phyloP scores from a whole-genome alignment of 805 yeast species.

The Yamadazyma takamatsuzukensis region DNA sequence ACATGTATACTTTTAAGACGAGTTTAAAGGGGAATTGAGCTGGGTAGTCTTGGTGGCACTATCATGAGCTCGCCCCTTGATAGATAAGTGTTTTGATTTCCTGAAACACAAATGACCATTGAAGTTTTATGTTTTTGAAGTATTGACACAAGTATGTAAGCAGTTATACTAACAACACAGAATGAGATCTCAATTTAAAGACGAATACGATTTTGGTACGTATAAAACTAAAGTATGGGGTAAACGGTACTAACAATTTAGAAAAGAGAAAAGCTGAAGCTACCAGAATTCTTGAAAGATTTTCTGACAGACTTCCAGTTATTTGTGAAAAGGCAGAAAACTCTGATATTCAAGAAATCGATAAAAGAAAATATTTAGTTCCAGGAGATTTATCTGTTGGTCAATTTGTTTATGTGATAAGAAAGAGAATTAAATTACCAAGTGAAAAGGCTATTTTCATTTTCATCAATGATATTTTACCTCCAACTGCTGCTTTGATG shows the following conservation, averaged over 20 bases:
- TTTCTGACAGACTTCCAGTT: conserved; percentile 90
- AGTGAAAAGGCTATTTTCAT: conserved; percentile 98
- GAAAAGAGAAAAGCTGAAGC: conserved; percentile 96
- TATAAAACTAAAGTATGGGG: conserved; percentile 57
- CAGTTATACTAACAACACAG: conserved; percentile 6
- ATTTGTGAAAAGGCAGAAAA: conserved; percentile 97
- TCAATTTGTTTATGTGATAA: conserved; percentile 94
- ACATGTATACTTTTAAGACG: no score
- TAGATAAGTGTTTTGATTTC: no score
- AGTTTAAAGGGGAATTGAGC: no score
- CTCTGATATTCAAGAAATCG: conserved; percentile 93
- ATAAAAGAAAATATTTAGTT: conserved; percentile 93
- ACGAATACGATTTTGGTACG: conserved; percentile 76
- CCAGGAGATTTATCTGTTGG: conserved; percentile 97
- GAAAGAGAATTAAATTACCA: conserved; percentile 93
- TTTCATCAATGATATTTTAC: conserved; percentile 93
- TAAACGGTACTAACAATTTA: conserved; percentile 5
- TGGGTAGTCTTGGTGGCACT: no score
- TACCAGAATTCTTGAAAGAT: conserved; percentile 81
- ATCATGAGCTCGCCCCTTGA: no score
- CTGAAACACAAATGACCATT: no score
- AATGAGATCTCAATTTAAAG: conserved; percentile 92
- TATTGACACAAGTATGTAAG: no score
- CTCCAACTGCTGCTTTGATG: conserved; percentile 97
- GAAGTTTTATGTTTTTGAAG: no score